Conservation (phyloP, 441 rosid species). For the Daphne laureola region DNA sequence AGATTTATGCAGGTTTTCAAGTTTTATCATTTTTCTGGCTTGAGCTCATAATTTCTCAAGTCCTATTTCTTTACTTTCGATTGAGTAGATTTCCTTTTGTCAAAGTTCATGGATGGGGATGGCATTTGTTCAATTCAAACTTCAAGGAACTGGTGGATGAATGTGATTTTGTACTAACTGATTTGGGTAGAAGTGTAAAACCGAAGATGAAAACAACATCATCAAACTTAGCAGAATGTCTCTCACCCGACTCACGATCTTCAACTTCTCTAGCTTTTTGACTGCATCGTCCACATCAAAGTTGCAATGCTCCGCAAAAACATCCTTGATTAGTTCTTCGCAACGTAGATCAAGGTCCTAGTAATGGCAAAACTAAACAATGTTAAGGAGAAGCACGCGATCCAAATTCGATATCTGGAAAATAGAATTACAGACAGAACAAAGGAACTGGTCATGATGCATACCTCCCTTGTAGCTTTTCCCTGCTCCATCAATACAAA, state of each 20-base stretch:
- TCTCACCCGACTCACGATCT: constrained; percentile 70
- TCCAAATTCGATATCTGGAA: too few species aligned
- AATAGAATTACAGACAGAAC: not conserved
- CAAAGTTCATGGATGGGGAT: too few species aligned
- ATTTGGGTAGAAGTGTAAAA: too few species aligned
- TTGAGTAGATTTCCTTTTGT: too few species aligned
- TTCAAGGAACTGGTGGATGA: too few species aligned
- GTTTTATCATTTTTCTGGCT: not conserved
- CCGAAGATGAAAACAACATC: not conserved
- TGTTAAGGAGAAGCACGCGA: not conserved
- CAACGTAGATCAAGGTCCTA: constrained; percentile 85
- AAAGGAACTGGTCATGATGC: constrained; percentile 4
- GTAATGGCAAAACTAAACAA: constrained; percentile 9
- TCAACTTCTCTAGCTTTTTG: constrained; percentile 77
- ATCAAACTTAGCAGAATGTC: constrained; percentile 3
- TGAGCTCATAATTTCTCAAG: too few species aligned
- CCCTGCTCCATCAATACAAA: constrained; percentile 85
- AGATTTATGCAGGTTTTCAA: too few species aligned
- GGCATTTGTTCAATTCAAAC: too few species aligned
- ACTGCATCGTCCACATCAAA: constrained; percentile 98
- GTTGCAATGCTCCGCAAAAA: constrained; percentile 74
- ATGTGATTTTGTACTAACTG: too few species aligned
- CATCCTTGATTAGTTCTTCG: constrained; percentile 78
- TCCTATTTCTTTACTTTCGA: too few species aligned
- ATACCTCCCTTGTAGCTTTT: constrained; percentile 50